These are phyloP conservation scores for Penicillium bialowiezense DNA, from an alignment of 495 filamentous ascomycete genomes.

Conservation along the genomic window DNA sequence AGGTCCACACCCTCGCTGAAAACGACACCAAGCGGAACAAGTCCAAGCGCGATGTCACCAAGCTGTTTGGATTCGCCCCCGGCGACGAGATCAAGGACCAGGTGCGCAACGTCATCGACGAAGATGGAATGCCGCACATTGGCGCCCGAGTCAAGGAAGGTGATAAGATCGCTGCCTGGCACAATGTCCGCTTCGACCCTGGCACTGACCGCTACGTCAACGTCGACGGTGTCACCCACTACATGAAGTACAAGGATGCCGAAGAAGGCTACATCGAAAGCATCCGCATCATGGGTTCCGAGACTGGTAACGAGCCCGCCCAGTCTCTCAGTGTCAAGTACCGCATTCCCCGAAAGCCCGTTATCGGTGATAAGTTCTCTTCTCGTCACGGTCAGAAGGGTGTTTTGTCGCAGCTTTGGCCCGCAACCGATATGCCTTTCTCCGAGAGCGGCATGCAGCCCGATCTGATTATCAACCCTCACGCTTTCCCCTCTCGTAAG, in stretches of 20 bases:
- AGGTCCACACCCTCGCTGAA: constrained; percentile 78
- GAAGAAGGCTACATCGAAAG: constrained; percentile 90
- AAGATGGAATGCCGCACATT: constrained; percentile 79
- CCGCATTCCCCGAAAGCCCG: constrained; percentile 81
- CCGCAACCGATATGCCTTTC: constrained; percentile 91
- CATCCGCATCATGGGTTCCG: constrained; percentile 81
- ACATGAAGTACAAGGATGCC: constrained; percentile 85
- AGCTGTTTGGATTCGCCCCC: constrained; percentile 84
- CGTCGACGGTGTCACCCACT: constrained; percentile 74
- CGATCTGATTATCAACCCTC: constrained; percentile 97
- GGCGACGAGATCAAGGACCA: constrained; percentile 61
- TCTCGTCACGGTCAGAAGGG: constrained; percentile 59
- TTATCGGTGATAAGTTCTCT: constrained; percentile 75
- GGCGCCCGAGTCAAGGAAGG: constrained; percentile 74
- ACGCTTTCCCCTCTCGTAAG: constrained; percentile 96
- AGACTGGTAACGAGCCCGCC: constrained; percentile 74
- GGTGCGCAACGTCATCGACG: constrained; percentile 68
- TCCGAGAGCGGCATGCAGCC: constrained; percentile 95
- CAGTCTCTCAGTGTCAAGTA: constrained; percentile 89
- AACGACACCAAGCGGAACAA: constrained; percentile 57
- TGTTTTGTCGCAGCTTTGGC: constrained; percentile 96
- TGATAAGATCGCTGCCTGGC: constrained; percentile 80
- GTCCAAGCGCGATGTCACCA: constrained; percentile 55
- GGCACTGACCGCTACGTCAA: constrained; percentile 58
- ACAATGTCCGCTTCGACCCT: constrained; percentile 80